Conservation (phyloP, 768 basidiomycete genomes). For the Macrolepiota fuliginosa region DNA sequence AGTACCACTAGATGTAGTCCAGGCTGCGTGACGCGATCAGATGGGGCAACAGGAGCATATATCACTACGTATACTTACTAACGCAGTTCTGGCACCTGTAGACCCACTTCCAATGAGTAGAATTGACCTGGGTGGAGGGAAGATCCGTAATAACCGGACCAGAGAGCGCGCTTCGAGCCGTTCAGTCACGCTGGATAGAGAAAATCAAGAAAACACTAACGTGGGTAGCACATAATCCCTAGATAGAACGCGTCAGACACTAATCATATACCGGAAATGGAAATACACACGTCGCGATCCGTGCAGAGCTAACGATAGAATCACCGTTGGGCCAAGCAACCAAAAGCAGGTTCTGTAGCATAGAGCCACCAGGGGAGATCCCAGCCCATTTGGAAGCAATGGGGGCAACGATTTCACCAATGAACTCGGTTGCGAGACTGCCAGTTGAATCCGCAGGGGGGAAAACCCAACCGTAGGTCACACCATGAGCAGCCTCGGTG, state of each 20-base stretch:
- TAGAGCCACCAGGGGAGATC: constrained; percentile 48
- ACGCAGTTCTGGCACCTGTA: constrained; percentile 68
- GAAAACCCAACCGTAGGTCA: constrained; percentile 50
- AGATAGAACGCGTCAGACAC: background rate
- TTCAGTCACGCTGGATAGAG: background rate
- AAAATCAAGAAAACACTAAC: constrained; percentile 25
- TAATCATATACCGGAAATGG: background rate
- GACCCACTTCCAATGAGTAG: constrained; percentile 68
- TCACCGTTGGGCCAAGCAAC: constrained; percentile 62
- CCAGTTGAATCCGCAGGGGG: constrained; percentile 44
- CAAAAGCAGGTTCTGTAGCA: constrained; percentile 54
- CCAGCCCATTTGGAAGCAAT: constrained; percentile 55
- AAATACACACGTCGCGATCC: constrained; percentile 49
- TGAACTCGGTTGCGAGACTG: constrained; percentile 50
- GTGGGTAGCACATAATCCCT: constrained; percentile 52
- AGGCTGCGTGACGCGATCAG: constrained; percentile 23
- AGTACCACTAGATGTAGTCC: constrained; percentile 34
- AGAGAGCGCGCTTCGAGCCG: background rate
- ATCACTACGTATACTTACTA: constrained; percentile 31
- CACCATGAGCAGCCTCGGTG: constrained; percentile 38
- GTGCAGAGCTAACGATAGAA: constrained; percentile 48
- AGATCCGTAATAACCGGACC: constrained; percentile 54
- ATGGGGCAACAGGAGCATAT: background rate
- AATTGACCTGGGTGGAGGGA: constrained; percentile 42
- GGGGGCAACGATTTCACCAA: constrained; percentile 61